Evolutionary conservation across 2,329 filamentous ascomycete species (phyloP).

Genomic region (Fusarium penzigii): DNA sequence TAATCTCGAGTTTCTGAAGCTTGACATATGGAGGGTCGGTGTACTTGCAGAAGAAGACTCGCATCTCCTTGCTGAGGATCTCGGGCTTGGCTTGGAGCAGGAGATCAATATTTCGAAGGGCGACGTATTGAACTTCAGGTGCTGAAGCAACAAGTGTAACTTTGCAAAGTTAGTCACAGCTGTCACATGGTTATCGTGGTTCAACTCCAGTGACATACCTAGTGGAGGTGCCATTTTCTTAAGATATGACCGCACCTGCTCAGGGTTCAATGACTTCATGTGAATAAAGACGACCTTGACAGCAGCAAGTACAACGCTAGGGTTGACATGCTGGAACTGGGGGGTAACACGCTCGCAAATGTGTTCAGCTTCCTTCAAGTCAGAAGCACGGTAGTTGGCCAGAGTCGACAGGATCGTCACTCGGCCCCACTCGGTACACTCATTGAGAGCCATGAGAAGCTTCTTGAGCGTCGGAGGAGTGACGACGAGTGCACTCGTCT

Average conservation of each 20-base stretch:
- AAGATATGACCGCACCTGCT: slow-evolving; percentile 80
- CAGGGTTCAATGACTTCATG: slow-evolving; percentile 80
- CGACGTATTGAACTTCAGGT: slow-evolving; percentile 97
- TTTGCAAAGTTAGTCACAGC: slow-evolving; percentile 34
- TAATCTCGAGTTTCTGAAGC: slow-evolving; percentile 96
- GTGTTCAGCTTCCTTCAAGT: slow-evolving; percentile 95
- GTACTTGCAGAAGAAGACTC: slow-evolving; percentile 99
- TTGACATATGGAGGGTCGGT: slow-evolving; percentile 98
- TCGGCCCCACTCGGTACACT: slow-evolving; percentile 97
- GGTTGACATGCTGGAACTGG: slow-evolving; percentile 98
- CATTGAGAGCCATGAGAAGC: slow-evolving; percentile 92
- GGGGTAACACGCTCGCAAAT: slow-evolving; percentile 96
- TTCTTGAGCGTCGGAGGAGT: slow-evolving; percentile 87
- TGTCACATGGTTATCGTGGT: neutral
- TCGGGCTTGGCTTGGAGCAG: slow-evolving; percentile 94
- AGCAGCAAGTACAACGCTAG: slow-evolving; percentile 93
- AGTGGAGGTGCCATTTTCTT: slow-evolving; percentile 99
- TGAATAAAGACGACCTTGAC: slow-evolving; percentile 98
- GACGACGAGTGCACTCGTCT: slow-evolving; percentile 83
- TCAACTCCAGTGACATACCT: slow-evolving; percentile 53
- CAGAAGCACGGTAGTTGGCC: slow-evolving; percentile 82
- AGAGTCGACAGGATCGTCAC: slow-evolving; percentile 90
- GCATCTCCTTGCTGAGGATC: slow-evolving; percentile 94
- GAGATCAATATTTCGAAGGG: slow-evolving; percentile 92
- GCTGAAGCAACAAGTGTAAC: slow-evolving; percentile 95